phyloP scores from a whole-genome alignment of 768 basidiomycete species.

The Leccinum aurantiacum region DNA sequence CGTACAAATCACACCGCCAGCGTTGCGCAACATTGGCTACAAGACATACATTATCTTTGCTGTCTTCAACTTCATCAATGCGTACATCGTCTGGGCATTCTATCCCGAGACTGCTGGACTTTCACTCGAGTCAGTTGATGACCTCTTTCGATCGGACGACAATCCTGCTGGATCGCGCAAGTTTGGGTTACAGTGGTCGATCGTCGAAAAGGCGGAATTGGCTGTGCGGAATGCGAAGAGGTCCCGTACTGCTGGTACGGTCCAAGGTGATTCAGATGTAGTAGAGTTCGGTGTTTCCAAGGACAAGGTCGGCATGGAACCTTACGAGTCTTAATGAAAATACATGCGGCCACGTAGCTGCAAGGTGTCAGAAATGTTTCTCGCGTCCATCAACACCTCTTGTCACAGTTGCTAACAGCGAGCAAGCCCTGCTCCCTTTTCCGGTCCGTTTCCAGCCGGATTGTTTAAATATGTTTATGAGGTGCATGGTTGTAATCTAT shows the following conservation, averaged over 20 bases:
- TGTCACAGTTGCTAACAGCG: too few species aligned
- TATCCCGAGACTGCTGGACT: conserved; percentile 9
- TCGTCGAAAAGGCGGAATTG: not conserved
- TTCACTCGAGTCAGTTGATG: conserved; percentile 7
- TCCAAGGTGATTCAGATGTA: not conserved
- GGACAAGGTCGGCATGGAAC: not conserved
- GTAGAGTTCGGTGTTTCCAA: not conserved
- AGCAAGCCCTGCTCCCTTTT: too few species aligned
- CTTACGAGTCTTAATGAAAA: not conserved
- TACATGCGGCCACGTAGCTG: too few species aligned
- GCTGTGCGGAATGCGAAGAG: not conserved
- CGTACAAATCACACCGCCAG: conserved; percentile 11
- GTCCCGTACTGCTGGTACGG: not conserved
- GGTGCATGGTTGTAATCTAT: too few species aligned
- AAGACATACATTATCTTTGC: conserved; percentile 8
- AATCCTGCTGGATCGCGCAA: not conserved
- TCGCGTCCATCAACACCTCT: too few species aligned
- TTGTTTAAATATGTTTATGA: too few species aligned
- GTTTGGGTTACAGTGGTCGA: conserved; percentile 1
- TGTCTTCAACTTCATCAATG: not conserved
- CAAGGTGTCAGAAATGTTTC: too few species aligned
- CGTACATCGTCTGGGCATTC: not conserved
- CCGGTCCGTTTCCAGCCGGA: too few species aligned
- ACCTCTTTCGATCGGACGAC: conserved; percentile 1
- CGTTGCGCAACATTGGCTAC: conserved; percentile 11